A percentile compares a stretch with the other conserved stretches of the same genome.
Evolutionary conservation across 495 filamentous ascomycete species (phyloP).

Genomic region (Polyplosphaeria fusca): DNA sequence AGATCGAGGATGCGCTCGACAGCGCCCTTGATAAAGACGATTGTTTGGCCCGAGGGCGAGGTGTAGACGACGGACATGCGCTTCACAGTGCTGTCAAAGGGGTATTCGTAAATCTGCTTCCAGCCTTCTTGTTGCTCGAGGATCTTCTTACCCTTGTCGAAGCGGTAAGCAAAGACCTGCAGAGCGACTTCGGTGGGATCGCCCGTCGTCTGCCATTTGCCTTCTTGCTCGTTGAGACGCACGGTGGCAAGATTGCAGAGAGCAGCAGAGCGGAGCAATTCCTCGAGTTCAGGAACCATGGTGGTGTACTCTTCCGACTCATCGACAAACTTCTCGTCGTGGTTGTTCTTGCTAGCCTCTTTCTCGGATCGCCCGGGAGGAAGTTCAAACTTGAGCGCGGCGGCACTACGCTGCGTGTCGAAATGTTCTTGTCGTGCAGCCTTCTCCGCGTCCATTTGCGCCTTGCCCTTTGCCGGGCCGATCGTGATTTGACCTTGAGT

Average conservation of each 20-base stretch:
- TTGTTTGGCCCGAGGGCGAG: slow-evolving; percentile 41
- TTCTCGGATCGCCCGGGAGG: slow-evolving; percentile 43
- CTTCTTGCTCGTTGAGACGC: slow-evolving; percentile 51
- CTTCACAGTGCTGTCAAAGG: slow-evolving; percentile 79
- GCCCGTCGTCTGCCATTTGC: slow-evolving; percentile 68
- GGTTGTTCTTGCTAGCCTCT: slow-evolving; percentile 15
- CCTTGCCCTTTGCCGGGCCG: slow-evolving; percentile 31
- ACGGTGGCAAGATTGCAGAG: slow-evolving; percentile 77
- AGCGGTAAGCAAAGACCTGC: slow-evolving; percentile 73
- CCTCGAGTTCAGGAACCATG: slow-evolving; percentile 45
- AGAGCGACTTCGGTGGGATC: slow-evolving; percentile 84
- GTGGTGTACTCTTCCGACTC: slow-evolving; percentile 31
- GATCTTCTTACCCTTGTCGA: slow-evolving; percentile 58
- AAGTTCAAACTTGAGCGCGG: slow-evolving; percentile 54
- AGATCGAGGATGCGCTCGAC: slow-evolving; percentile 75
- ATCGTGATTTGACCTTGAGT: slow-evolving; percentile 54
- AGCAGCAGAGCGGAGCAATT: slow-evolving; percentile 66
- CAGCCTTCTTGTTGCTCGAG: slow-evolving; percentile 54
- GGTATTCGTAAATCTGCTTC: slow-evolving; percentile 68
- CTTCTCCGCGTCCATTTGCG: slow-evolving; percentile 34
- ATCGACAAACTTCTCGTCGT: slow-evolving; percentile 33
- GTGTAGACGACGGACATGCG: slow-evolving; percentile 76
- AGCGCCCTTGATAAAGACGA: slow-evolving; percentile 76
- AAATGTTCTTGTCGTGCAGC: slow-evolving; percentile 36
- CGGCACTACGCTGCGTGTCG: slow-evolving; percentile 52